Evolutionary conservation across 176 grass and related monocot genomes (phyloP), one percentile per base, ranked within the genome.

Genomic region (Bolboschoenus planiculmis): DNA sequence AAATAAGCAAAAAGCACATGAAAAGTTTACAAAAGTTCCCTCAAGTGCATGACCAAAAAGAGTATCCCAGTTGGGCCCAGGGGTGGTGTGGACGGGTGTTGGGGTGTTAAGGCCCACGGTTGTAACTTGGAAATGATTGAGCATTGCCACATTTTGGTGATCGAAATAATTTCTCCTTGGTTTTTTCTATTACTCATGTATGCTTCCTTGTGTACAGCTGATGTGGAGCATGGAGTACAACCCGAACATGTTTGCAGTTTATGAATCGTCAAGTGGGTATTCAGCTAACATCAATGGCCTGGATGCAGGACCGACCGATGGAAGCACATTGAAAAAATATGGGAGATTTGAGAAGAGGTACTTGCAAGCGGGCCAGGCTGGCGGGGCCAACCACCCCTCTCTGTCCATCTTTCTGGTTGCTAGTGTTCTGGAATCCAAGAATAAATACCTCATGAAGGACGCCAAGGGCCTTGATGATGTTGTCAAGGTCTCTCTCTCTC

Each of bases 171-270:
- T 58, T 54, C 35, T 54, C n/a, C n/a, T 54, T 53, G 16, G 10
- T 83, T 4, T 20, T 40, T 59, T 48, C 55, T 85, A 40, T 66
- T 50, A 11, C 57, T 63, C 64, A 40, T 42, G 56, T 66, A 50
- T 78, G 61, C 62, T 92, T 42, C 30, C 86, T 42, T 78, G 33
- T 81, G 16, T 86, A 90, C 92, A 99, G 96, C 89, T 99, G 58
- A 99, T 99, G 87, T 99, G 96, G 92, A 87, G 92, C 50, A 99
- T 99, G 96, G 96, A 99, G 85, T 99, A 99, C 86, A 99, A 99
- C 82, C 96, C 92, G 62, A 85, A 83, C 59, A 70, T 91, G 46
- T 99, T 99, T 78, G 84, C 91, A 47, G 85, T 85, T 86, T 87
- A 90, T 83, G 92, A 99, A 74, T 87, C 81, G 10, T 65, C 90